Evolutionary conservation across 106 monocot genomes (phyloP), one percentile per base, ranked within the genome.

Genomic region (Ottelia alismoides): DNA sequence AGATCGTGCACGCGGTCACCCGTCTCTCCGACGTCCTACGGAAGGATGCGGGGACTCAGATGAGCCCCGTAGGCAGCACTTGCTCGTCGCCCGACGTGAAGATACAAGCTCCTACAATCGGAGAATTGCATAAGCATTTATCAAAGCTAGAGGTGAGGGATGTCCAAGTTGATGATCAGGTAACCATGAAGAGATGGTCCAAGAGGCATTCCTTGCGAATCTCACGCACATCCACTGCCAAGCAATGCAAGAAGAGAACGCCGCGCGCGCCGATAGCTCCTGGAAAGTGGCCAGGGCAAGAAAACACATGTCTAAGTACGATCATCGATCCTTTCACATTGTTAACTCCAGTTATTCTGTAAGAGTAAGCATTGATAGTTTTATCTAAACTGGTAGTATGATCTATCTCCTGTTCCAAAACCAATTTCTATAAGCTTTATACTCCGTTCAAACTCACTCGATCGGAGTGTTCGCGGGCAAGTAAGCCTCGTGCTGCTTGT

Each of bases 151-250:
- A 94, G 52, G 70, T 94, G 22, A 81, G 81, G 32, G 93, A 94
- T 72, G 93, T 94, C 20, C 76, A 88, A 55, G 81, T 94, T 20
- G 93, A 94, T 69, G 88, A 94, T 48, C 62, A 65, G 14, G 93
- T 94, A 20, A 94, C 88, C 25, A 68, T 88, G 21, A 94, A 88
- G 71, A n/a, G n/a, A n/a, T n/a, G n/a, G n/a, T n/a, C n/a, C n/a
- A n/a, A n/a, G n/a, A 84, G 78, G 61, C 72, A 94, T 29, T 66
- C 71, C 9, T 27, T 66, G 18, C 78, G 76, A 26, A 71, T 75
- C 18, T 55, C 70, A 53, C 76, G 84, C 30, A 84, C 87, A 30
- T 55, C 75, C 21, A 78, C 75, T 27, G 70, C 69, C 43, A 58
- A 73, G 25, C 83, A 87, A 46, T 87, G 87, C 83, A 93, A 72